These are phyloP conservation scores for Puccinia horiana DNA, from an alignment of 1,284 basidiomycete species.

Conservation along the genomic window DNA sequence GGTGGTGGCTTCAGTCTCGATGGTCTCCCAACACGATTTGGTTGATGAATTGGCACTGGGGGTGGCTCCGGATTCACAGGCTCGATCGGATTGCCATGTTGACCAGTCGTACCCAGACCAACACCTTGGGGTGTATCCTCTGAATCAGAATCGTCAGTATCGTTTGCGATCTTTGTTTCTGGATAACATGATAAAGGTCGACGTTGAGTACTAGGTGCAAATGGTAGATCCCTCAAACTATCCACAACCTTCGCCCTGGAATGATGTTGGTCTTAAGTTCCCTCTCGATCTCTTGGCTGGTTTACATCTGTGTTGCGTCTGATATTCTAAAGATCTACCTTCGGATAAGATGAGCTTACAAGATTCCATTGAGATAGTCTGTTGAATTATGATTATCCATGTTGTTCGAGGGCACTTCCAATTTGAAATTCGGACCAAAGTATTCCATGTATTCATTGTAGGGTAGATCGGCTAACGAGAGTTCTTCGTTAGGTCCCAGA, in stretches of 20 bases:
- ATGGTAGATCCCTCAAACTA: conserved; percentile 73
- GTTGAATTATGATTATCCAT: conserved; percentile 90
- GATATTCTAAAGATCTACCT: neutral
- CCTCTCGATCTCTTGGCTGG: neutral
- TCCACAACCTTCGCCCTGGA: conserved; percentile 71
- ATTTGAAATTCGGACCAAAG: conserved; percentile 91
- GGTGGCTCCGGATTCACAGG: conserved; percentile 11
- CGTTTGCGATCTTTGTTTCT: conserved; percentile 23
- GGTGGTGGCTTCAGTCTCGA: conserved; percentile 30
- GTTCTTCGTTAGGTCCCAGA: conserved; percentile 70
- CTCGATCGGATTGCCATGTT: conserved; percentile 11
- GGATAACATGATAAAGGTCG: conserved; percentile 40
- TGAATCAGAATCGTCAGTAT: conserved; percentile 39
- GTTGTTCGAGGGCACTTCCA: conserved; percentile 87
- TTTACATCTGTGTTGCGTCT: neutral
- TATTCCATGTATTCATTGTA: conserved; percentile 66
- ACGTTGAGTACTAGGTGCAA: conserved; percentile 77
- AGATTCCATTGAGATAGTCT: conserved; percentile 79
- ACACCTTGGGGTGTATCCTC: conserved; percentile 5
- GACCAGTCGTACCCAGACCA: neutral
- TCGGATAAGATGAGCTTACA: conserved; percentile 61
- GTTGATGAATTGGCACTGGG: conserved; percentile 19
- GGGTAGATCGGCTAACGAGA: conserved; percentile 66
- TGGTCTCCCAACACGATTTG: conserved; percentile 24
- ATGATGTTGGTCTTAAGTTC: neutral